phyloP scores from a whole-genome alignment of 192 early-diverging fungal species.

The Coemansia sp. region DNA sequence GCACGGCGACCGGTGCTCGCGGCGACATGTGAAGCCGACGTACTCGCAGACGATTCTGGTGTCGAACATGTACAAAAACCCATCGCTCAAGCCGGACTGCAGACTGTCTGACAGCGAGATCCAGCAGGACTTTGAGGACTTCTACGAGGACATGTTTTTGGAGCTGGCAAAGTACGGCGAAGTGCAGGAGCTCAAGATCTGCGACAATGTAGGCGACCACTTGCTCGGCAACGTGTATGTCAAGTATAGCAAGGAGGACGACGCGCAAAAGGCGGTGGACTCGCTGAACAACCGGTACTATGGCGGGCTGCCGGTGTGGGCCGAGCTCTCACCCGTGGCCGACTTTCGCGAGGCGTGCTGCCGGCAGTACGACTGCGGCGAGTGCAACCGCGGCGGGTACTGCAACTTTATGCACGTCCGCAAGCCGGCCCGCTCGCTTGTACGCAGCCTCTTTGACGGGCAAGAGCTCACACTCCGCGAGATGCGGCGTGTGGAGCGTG shows the following conservation, averaged over 20 bases:
- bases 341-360: constrained; percentile 98
- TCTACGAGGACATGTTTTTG: constrained; percentile 94
- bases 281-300: constrained; percentile 93
- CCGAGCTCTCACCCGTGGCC: constrained; percentile 94
- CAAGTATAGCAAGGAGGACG: constrained; percentile 84
- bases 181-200: constrained; percentile 93
- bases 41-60: constrained; percentile 93
- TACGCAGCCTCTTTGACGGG: constrained; percentile 76
- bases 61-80: constrained; percentile 94
- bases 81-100: constrained; percentile 61
- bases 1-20: constrained; percentile 93
- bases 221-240: constrained; percentile 96
- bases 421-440: constrained; percentile 69
- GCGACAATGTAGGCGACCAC: constrained; percentile 98
- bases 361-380: constrained; percentile 89
- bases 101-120: constrained; percentile 65
- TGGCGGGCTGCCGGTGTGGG: constrained; percentile 88
- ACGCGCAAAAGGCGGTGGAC: constrained; percentile 88
- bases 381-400: constrained; percentile 92
- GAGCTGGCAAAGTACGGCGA: constrained; percentile 96
- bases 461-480: constrained; percentile 57
- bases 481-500: constrained; percentile 50
- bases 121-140: constrained; percentile 81
- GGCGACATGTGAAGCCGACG: constrained; percentile 95
- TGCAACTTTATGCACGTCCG: constrained; percentile 99